Conservation (phyloP, 176 grass and related monocot species). For the sorghum (Sorghum bicolor) region Sorghum_bicolor_NCBIv3 NC_012873.2:5603501-5604000, state of each 20-base stretch:
- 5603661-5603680: too few species aligned
- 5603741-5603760: neutral
- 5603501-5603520: conserved; percentile 1
- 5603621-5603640: neutral
- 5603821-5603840: neutral
- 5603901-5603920: neutral
- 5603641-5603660: too few species aligned
- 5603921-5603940: too few species aligned
- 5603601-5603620: conserved; percentile 13
- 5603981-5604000: too few species aligned
- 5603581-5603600: neutral
- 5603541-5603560: neutral
- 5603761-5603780: neutral
- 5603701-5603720: conserved; percentile 13
- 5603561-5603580: neutral
- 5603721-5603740: conserved; percentile 10
- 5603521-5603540: neutral
- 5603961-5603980: too few species aligned
- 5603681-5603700: neutral
- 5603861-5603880: neutral
- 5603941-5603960: too few species aligned
- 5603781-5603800: neutral
- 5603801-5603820: conserved; percentile 37
- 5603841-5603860: neutral
- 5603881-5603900: neutral